phyloP scores from a whole-genome alignment of 1,284 basidiomycete genomes.

The Inonotus obliquus region DNA sequence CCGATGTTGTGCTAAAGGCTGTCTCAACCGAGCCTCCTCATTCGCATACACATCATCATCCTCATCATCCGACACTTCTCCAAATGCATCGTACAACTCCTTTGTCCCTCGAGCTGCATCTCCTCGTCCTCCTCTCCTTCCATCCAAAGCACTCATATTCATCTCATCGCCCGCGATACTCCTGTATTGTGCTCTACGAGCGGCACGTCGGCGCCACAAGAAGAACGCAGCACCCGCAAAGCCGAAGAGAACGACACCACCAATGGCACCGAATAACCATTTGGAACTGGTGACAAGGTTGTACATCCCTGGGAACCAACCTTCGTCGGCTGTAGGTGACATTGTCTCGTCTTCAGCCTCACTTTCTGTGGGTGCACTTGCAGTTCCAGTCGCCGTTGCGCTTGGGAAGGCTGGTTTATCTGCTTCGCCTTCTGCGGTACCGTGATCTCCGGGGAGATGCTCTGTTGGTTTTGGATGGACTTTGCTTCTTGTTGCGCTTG shows the following conservation, averaged over 20 bases:
- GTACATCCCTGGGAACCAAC: constrained; percentile 83
- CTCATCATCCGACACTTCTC: constrained; percentile 63
- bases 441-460: constrained; percentile 85
- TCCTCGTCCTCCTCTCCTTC: constrained; percentile 33
- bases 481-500: constrained; percentile 45
- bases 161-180: constrained; percentile 72
- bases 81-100: constrained; percentile 91
- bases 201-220: constrained; percentile 57
- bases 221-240: constrained; percentile 26
- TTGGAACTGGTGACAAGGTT: constrained; percentile 70
- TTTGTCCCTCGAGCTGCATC: constrained; percentile 54
- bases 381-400: constrained; percentile 22
- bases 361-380: constrained; percentile 27
- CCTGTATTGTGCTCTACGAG: constrained; percentile 54
- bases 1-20: constrained; percentile 10
- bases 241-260: constrained; percentile 51
- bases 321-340: constrained; percentile 69
- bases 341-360: constrained; percentile 34
- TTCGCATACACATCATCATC: constrained; percentile 58
- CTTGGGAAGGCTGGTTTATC: constrained; percentile 35
- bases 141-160: constrained; percentile 49
- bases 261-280: constrained; percentile 82
- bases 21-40: constrained; percentile 55
- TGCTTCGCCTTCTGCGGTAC: constrained; percentile 61
- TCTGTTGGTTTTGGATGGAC: constrained; percentile 82